Conservation (phyloP, 1,139 yeast species). For the Suhomyces atakaporum region DNA sequence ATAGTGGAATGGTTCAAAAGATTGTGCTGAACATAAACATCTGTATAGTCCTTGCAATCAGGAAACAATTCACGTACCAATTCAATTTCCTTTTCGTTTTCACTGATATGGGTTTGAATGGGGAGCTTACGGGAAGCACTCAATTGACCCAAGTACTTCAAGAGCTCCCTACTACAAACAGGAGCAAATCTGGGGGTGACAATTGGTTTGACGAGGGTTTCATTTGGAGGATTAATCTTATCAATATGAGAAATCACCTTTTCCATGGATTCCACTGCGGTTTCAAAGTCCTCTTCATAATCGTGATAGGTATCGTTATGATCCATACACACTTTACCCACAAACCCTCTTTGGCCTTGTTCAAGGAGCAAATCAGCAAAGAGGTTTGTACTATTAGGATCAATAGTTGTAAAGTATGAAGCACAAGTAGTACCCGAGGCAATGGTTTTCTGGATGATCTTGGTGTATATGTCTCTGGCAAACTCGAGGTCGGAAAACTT, state of each 20-base stretch:
- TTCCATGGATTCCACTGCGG: conserved; percentile 58
- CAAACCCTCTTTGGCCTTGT: conserved; percentile 81
- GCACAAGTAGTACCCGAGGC: conserved; percentile 88
- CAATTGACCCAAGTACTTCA: conserved; percentile 64
- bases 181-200: conserved; percentile 96
- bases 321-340: conserved; percentile 95
- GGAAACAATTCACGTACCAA: conserved; percentile 81
- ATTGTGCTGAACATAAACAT: conserved; percentile 68
- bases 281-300: conserved; percentile 62
- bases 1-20: conserved; percentile 68
- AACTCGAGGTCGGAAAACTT: conserved; percentile 37
- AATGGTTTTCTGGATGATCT: conserved; percentile 68
- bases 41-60: conserved; percentile 64
- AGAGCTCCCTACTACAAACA: conserved; percentile 65
- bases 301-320: conserved; percentile 63
- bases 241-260: conserved; percentile 60
- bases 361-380: conserved; percentile 71
- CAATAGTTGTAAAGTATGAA: conserved; percentile 87
- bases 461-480: conserved; percentile 64
- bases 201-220: conserved; percentile 62
- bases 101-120: conserved; percentile 88
- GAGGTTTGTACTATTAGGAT: conserved; percentile 68
- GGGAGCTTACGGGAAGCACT: conserved; percentile 55
- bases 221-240: conserved; percentile 50
- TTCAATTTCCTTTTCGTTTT: conserved; percentile 70